Evolutionary conservation across 2,329 filamentous ascomycete species (phyloP).

Genomic region (Mariannaea sp.): DNA sequence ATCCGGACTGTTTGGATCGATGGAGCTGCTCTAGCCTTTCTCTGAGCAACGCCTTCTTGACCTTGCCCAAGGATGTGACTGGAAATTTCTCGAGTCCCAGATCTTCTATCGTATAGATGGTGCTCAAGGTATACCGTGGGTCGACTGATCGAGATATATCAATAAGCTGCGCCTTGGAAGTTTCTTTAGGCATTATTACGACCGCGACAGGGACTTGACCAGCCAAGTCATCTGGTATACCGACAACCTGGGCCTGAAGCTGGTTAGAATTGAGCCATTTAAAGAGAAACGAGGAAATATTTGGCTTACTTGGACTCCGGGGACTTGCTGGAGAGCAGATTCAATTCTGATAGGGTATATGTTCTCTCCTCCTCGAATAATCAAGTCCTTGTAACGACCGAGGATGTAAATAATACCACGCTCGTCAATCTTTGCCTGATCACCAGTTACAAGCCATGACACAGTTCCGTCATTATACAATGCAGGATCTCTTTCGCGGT

Average conservation of each 20-base stretch:
- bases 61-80: conserved; percentile 50
- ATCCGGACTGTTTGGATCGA: not conserved
- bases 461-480: conserved; percentile 45
- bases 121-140: conserved; percentile 46
- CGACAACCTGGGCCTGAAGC: conserved; percentile 48
- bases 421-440: conserved; percentile 47
- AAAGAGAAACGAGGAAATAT: not conserved
- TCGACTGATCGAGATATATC: conserved; percentile 42
- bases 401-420: conserved; percentile 46
- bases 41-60: conserved; percentile 47
- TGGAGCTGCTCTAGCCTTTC: conserved; percentile 27
- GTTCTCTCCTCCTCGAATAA: conserved; percentile 52
- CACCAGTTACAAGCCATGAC: conserved; percentile 48
- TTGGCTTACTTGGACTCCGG: conserved; percentile 37
- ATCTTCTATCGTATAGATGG: conserved; percentile 49
- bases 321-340: conserved; percentile 41
- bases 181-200: conserved; percentile 41
- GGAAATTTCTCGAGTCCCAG: conserved; percentile 47
- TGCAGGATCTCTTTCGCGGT: conserved; percentile 29
- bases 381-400: conserved; percentile 52
- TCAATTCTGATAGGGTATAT: conserved; percentile 48
- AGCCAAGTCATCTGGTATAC: conserved; percentile 49
- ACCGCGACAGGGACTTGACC: conserved; percentile 55
- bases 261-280: conserved; percentile 9
- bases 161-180: conserved; percentile 41